phyloP scores from a whole-genome alignment of 805 yeast species.

The Suhomyces pyralidae region DNA sequence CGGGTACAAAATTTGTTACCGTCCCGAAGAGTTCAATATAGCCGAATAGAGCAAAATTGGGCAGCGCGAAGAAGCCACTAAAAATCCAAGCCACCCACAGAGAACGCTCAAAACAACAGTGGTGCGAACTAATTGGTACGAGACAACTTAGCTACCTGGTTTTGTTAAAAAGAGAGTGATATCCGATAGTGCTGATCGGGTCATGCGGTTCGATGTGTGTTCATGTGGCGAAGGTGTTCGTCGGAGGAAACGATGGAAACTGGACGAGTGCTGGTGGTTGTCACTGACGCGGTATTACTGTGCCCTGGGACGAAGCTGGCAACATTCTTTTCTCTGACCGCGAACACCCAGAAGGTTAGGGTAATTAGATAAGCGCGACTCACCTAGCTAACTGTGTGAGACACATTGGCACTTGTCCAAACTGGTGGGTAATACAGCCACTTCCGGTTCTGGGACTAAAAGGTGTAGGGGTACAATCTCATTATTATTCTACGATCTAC shows the following conservation, averaged over 20 bases:
- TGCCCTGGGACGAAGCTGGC: not conserved
- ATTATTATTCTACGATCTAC: not conserved
- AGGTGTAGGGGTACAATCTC: not conserved
- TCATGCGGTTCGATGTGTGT: not conserved
- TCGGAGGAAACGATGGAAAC: not conserved
- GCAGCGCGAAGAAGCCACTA: not conserved
- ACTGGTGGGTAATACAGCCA: not conserved
- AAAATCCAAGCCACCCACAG: not conserved
- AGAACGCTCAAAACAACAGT: not conserved
- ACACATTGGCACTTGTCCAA: not conserved
- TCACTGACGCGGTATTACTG: not conserved
- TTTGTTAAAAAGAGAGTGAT: not conserved
- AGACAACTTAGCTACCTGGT: not conserved
- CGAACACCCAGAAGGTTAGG: not conserved
- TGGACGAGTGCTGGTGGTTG: not conserved
- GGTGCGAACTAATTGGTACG: not conserved
- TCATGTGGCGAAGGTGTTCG: not conserved
- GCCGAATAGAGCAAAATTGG: not conserved
- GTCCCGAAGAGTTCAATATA: not conserved
- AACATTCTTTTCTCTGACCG: not conserved
- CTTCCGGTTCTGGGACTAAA: not conserved
- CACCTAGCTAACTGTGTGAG: not conserved
- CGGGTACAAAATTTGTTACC: not conserved
- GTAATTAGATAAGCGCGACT: not conserved
- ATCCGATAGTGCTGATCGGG: not conserved